Evolutionary conservation across 2,329 filamentous ascomycete genomes (phyloP), one percentile per base, ranked within the genome.

Genomic region (Mariannaea sp.): DNA sequence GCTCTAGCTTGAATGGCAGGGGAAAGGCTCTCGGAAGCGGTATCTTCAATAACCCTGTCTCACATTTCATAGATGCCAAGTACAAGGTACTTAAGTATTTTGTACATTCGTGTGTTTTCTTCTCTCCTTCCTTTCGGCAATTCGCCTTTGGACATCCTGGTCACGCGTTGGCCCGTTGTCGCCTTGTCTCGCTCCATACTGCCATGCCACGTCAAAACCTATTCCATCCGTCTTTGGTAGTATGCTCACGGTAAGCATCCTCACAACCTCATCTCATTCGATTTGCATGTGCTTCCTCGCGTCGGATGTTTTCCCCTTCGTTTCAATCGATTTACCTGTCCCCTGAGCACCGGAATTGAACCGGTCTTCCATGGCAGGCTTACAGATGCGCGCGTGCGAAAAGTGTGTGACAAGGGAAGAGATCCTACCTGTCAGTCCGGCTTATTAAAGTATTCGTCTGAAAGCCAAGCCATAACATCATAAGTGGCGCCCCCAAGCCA

Each of bases 401-500:
- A 26, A 53, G 45, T 32, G 50, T 59, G 55, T 48, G 46, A 59
- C 48, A 43, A 19, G 9, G 32, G 32, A 17, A 39, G 52, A 40
- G 41, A 36, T 39, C n/a, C 30, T 26, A 27, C 16, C 48, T 42
- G 38, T 62, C 41, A 54, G 53, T 46, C 20, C 33, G 35, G 8
- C 22, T 24, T 5, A 5, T 24, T 24, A 8, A 8, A 24, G 5
- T 5, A 24, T 5, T 8, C 5, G 22, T 24, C 29, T n/a, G 20
- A 41, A 19, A 14, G n/a, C n/a, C n/a, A n/a, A n/a, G n/a, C n/a
- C n/a, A n/a, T n/a, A n/a, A n/a, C n/a, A n/a, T n/a, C n/a, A n/a
- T n/a, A n/a, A n/a, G n/a, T n/a, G n/a, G n/a, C n/a, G n/a, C n/a
- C n/a, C 26, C 7, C 16, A 33, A 9, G 46, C 29, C 35, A 40